Percentiles rank a stretch among this genome's conserved stretches.
phyloP scores from a whole-genome alignment of 163 green algal genomes.

The Scenedesmus sp. region DNA sequence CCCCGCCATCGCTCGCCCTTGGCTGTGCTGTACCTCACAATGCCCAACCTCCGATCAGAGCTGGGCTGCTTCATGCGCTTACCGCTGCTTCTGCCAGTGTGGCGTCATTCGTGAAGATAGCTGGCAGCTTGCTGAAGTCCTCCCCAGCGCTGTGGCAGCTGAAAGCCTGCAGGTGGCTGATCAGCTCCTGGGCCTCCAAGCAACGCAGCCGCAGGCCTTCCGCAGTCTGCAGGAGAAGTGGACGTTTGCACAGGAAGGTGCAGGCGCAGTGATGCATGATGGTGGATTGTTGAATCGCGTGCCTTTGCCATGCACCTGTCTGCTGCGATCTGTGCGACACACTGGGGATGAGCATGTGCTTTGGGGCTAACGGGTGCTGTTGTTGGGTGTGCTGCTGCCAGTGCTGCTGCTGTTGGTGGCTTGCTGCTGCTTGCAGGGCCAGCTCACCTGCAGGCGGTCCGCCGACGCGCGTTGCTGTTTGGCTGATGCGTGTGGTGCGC shows the following conservation, averaged over 20 bases:
- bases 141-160: conserved; percentile 23
- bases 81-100: conserved; percentile 53
- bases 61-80: too few species aligned
- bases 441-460: conserved; percentile 81
- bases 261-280: neutral
- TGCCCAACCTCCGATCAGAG: too few species aligned
- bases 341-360: too few species aligned
- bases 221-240: conserved; percentile 19
- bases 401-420: neutral
- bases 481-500: conserved; percentile 70
- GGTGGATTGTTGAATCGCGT: too few species aligned
- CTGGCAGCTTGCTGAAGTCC: conserved; percentile 46
- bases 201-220: conserved; percentile 43
- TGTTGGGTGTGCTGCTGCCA: neutral
- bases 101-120: conserved; percentile 50
- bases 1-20: too few species aligned
- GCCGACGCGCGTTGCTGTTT: conserved; percentile 79
- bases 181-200: conserved; percentile 53
- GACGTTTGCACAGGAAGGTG: neutral
- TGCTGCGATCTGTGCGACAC: too few species aligned
- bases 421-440: neutral
- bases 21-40: too few species aligned
- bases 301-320: neutral
- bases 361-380: neutral
- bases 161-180: conserved; percentile 57